Evolutionary conservation across 768 basidiomycete species (phyloP).

Genomic region (Kockovaella imperatae): DNA sequence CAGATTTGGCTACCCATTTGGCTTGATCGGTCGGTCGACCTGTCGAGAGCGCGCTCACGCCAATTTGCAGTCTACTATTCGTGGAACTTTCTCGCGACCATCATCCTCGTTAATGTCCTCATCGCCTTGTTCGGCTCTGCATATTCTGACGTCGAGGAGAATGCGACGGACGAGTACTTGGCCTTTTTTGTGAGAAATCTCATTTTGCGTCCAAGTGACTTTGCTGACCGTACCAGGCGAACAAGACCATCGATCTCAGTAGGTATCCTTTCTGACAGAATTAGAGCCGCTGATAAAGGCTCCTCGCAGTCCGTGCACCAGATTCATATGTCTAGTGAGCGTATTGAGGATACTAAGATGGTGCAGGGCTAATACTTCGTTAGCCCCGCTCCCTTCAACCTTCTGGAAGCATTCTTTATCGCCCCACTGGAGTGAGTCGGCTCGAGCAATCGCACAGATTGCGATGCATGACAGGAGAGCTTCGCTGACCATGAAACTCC

Average conservation of each 20-base stretch:
- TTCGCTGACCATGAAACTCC: background rate
- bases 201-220: no score
- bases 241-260: slow-evolving; percentile 55
- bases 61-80: slow-evolving; percentile 84
- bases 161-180: slow-evolving; percentile 83
- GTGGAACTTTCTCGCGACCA: slow-evolving; percentile 74
- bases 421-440: slow-evolving; percentile 74
- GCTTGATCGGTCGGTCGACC: no score
- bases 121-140: slow-evolving; percentile 93
- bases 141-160: slow-evolving; percentile 64
- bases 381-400: slow-evolving; percentile 77
- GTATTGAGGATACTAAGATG: background rate
- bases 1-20: slow-evolving; percentile 47
- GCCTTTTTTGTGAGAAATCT: slow-evolving; percentile 89
- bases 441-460: background rate
- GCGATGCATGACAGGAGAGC: background rate
- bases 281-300: background rate
- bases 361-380: slow-evolving; percentile 14
- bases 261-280: background rate
- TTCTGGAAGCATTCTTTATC: slow-evolving; percentile 69
- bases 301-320: slow-evolving; percentile 34
- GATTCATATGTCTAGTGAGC: slow-evolving; percentile 55
- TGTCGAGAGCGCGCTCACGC: no score
- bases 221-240: no score
- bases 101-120: slow-evolving; percentile 83